These are phyloP conservation scores for Lipomyces japonicus DNA, from an alignment of 805 yeast genomes.

Conservation along the genomic window DNA sequence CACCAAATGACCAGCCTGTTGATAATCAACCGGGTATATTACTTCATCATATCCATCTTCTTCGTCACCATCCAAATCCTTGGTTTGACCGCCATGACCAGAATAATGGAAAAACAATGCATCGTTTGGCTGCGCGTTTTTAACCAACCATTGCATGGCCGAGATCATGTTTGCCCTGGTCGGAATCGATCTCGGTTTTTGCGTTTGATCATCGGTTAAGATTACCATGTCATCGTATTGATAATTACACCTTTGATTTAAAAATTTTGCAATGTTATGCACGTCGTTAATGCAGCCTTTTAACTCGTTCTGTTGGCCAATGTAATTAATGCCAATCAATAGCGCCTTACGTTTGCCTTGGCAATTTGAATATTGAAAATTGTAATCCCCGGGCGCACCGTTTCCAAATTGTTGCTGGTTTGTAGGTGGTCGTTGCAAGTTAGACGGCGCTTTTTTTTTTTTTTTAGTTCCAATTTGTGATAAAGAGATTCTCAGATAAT, in stretches of 20 bases:
- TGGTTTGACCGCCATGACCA: conserved; percentile 79
- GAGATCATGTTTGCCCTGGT: conserved; percentile 64
- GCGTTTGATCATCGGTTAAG: conserved; percentile 42
- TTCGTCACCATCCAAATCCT: conserved; percentile 70
- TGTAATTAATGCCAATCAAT: conserved; percentile 73
- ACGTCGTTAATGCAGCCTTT: conserved; percentile 83
- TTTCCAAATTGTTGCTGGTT: conserved; percentile 36
- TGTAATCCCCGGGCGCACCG: conserved; percentile 36
- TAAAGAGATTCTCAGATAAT: not conserved
- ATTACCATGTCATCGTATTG: conserved; percentile 33
- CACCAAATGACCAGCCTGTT: conserved; percentile 59
- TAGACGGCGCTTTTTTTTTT: conserved; percentile 11
- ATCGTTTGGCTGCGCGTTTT: conserved; percentile 70
- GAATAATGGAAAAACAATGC: conserved; percentile 78
- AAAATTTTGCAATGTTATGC: conserved; percentile 41
- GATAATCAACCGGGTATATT: conserved; percentile 70
- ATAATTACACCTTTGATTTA: conserved; percentile 26
- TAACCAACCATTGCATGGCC: conserved; percentile 80
- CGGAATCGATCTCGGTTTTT: conserved; percentile 48
- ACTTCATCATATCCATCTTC: conserved; percentile 70
- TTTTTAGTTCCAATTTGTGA: not conserved
- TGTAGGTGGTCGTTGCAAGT: conserved; percentile 30
- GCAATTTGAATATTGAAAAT: conserved; percentile 63
- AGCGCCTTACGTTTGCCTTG: conserved; percentile 71
- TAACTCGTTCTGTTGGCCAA: conserved; percentile 57